A percentile compares a stretch with the other conserved stretches of the same genome.
Evolutionary conservation across 1,139 yeast genomes (phyloP).

Genomic region (Blastobotrys petasosporus): DNA sequence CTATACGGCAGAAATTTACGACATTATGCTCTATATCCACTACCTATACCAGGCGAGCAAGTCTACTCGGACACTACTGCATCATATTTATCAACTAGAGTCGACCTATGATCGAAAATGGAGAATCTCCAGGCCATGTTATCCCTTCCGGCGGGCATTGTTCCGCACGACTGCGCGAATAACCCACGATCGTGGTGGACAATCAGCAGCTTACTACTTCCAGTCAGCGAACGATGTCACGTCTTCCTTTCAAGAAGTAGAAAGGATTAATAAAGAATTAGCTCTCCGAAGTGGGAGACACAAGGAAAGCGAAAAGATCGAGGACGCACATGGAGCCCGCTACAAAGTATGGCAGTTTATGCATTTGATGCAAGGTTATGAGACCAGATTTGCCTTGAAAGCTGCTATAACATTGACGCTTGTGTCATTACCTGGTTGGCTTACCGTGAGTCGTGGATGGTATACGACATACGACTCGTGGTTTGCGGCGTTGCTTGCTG

Average conservation of each 20-base stretch:
- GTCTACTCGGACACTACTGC: conserved; percentile 10
- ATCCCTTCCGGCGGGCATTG: conserved; percentile 39
- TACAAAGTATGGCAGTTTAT: conserved; percentile 37
- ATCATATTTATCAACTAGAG: background rate
- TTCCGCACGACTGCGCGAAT: conserved; percentile 40
- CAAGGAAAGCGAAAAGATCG: conserved; percentile 7
- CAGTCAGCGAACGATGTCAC: conserved; percentile 44
- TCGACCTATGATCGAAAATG: conserved; percentile 22
- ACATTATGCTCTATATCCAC: conserved; percentile 20
- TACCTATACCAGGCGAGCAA: conserved; percentile 21
- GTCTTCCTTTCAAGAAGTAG: conserved; percentile 41
- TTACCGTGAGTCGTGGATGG: conserved; percentile 38
- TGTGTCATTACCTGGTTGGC: conserved; percentile 42
- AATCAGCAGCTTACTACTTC: conserved; percentile 39
- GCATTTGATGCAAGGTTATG: conserved; percentile 34
- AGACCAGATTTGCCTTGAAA: conserved; percentile 42
- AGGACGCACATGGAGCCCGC: conserved; percentile 15
- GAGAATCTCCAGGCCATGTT: conserved; percentile 35
- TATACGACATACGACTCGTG: conserved; percentile 39
- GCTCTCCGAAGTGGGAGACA: background rate
- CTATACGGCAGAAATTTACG: conserved; percentile 18
- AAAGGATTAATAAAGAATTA: conserved; percentile 30
- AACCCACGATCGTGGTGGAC: conserved; percentile 44
- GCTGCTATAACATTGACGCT: conserved; percentile 35
- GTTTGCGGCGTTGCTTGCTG: conserved; percentile 41